Evolutionary conservation across 2,329 filamentous ascomycete genomes (phyloP).

Genomic region (Davidsoniella virescens): DNA sequence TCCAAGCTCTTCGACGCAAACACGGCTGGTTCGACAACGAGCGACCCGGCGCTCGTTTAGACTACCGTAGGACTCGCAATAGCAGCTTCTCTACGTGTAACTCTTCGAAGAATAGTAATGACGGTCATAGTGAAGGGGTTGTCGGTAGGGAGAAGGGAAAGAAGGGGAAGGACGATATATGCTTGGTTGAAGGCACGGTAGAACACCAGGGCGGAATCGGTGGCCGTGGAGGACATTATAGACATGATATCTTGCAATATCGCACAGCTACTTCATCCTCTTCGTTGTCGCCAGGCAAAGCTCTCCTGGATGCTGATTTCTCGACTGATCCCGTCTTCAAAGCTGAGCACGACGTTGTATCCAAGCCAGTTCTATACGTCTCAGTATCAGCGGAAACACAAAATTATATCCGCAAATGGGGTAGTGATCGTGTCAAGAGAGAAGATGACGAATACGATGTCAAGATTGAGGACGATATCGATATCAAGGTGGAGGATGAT

Average conservation of each 20-base stretch:
- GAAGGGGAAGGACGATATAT: neutral
- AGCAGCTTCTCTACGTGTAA: neutral
- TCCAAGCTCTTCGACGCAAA: slow-evolving; percentile 25
- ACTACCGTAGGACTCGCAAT: neutral
- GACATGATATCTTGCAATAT: no score
- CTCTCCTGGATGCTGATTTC: no score
- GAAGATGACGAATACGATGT: neutral
- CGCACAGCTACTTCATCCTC: no score
- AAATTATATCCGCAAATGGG: neutral
- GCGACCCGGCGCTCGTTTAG: slow-evolving; percentile 14
- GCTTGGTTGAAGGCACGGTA: no score
- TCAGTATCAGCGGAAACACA: neutral
- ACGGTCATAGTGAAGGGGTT: neutral
- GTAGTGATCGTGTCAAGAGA: neutral
- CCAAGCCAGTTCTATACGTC: no score
- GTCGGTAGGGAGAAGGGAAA: neutral
- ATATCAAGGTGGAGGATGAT: neutral
- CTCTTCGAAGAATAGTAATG: neutral
- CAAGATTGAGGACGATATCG: neutral
- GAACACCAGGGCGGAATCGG: neutral
- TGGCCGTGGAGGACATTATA: neutral
- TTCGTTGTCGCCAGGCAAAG: no score
- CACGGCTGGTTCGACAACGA: slow-evolving; percentile 24
- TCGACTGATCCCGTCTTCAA: no score
- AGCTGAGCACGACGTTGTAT: no score